Conservation (phyloP, 2,329 filamentous ascomycete genomes). For the Zalaria obscura region DNA sequence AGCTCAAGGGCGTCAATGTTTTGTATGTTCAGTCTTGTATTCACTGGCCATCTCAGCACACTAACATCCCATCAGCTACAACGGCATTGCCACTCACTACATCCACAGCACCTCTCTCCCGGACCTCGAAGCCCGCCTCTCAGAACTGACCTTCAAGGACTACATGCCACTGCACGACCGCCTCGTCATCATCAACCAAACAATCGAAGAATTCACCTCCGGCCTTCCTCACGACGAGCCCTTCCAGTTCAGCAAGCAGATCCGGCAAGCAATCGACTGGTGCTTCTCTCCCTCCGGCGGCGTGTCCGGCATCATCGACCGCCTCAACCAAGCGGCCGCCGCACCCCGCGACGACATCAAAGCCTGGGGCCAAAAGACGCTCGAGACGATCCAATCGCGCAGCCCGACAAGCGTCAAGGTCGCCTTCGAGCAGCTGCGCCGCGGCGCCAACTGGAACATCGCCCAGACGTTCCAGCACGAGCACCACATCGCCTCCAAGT, state of each 20-base stretch:
- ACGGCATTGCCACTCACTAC: constrained; percentile 91
- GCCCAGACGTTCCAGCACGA: constrained; percentile 74
- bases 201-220: constrained; percentile 83
- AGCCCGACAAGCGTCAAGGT: constrained; percentile 84
- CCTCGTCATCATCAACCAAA: constrained; percentile 61
- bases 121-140: constrained; percentile 68
- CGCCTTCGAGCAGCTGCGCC: constrained; percentile 65
- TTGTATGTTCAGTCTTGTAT: constrained; percentile 30
- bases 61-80: constrained; percentile 35
- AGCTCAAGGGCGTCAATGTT: constrained; percentile 66
- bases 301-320: constrained; percentile 55
- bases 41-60: not conserved
- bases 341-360: constrained; percentile 35
- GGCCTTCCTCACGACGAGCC: constrained; percentile 66
- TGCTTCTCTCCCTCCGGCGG: constrained; percentile 32
- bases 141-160: constrained; percentile 81
- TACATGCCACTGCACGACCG: constrained; percentile 49
- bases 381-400: constrained; percentile 58
- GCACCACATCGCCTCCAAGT: constrained; percentile 67
- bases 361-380: constrained; percentile 66
- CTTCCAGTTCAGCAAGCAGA: constrained; percentile 43
- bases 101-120: constrained; percentile 79
- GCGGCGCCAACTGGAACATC: constrained; percentile 66
- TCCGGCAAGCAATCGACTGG: constrained; percentile 72
- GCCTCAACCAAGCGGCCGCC: constrained; percentile 37